phyloP scores from a whole-genome alignment of 1,139 yeast species.

The Yamadazyma triangularis region DNA sequence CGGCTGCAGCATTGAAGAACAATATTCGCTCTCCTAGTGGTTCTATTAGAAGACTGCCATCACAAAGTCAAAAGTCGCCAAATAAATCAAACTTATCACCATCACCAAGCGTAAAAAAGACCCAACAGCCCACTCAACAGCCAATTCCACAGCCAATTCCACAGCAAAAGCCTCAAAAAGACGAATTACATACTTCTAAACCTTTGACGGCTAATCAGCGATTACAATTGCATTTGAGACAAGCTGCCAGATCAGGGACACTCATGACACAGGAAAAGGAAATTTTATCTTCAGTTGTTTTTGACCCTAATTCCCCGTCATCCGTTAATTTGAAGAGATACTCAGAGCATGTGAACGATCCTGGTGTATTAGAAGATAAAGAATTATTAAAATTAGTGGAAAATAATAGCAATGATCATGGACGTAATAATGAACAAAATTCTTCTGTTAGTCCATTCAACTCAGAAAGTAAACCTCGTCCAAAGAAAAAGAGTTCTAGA shows the following conservation, averaged over 20 bases:
- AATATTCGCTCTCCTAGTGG: slow-evolving; percentile 3
- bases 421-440: too few species aligned
- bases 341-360: slow-evolving; percentile 8
- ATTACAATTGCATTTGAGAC: slow-evolving; percentile 35
- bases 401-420: not conserved
- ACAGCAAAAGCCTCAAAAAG: slow-evolving; percentile 4
- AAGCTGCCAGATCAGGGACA: slow-evolving; percentile 37
- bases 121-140: not conserved
- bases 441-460: not conserved
- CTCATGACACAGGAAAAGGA: slow-evolving; percentile 40
- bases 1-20: slow-evolving; percentile 27
- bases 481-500: slow-evolving; percentile 16
- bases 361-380: not conserved
- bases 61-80: slow-evolving; percentile 1
- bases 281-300: slow-evolving; percentile 30
- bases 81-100: not conserved
- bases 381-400: not conserved
- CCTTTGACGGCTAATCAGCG: slow-evolving; percentile 35
- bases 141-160: slow-evolving; percentile 2
- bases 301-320: slow-evolving; percentile 38
- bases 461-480: not conserved
- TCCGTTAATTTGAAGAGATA: slow-evolving; percentile 20
- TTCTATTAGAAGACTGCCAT: slow-evolving; percentile 7
- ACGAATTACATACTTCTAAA: slow-evolving; percentile 4
- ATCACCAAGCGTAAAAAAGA: slow-evolving; percentile 1